These are phyloP conservation scores for Aegilops longissima DNA, from an alignment of 176 grass and related monocot genomes.

Conservation along the genomic window DNA sequence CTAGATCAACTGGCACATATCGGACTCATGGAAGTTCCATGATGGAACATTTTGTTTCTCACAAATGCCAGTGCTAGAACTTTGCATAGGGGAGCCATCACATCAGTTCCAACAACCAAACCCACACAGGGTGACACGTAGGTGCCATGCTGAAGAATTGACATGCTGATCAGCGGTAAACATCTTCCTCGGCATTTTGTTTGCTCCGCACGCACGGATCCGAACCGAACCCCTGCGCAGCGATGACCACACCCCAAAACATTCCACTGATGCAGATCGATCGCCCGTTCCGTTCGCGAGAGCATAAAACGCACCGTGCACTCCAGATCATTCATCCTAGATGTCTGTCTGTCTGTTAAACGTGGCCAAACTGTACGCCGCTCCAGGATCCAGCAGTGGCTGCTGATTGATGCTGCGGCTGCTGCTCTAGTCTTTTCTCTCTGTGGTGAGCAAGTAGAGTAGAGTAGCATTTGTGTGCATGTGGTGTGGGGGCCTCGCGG, in stretches of 20 bases:
- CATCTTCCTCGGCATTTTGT: not conserved
- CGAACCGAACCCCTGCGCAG: too few relatives aligned
- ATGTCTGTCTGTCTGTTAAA: not conserved
- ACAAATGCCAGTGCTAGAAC: not conserved
- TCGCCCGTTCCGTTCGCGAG: not conserved
- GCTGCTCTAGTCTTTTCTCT: not conserved
- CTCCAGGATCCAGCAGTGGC: not conserved
- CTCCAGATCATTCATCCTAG: not conserved
- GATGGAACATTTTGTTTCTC: not conserved
- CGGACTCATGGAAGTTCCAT: not conserved
- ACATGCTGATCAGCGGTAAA: not conserved
- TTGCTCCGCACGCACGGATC: not conserved
- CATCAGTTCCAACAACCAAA: not conserved
- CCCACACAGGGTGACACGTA: not conserved
- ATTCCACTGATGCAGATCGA: not conserved
- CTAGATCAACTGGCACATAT: not conserved
- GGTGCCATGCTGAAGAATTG: not conserved
- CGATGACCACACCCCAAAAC: not conserved
- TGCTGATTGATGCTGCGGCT: not conserved
- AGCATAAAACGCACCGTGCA: not conserved
- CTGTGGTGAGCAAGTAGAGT: not conserved
- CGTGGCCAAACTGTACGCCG: conserved; percentile 10
- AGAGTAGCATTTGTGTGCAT: not conserved
- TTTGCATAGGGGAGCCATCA: not conserved
- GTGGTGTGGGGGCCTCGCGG: conserved; percentile 19